A percentile compares a stretch with the other conserved stretches of the same genome.
Conservation (phyloP, 768 basidiomycete species). For the Pleurotus pulmonarius region DNA sequence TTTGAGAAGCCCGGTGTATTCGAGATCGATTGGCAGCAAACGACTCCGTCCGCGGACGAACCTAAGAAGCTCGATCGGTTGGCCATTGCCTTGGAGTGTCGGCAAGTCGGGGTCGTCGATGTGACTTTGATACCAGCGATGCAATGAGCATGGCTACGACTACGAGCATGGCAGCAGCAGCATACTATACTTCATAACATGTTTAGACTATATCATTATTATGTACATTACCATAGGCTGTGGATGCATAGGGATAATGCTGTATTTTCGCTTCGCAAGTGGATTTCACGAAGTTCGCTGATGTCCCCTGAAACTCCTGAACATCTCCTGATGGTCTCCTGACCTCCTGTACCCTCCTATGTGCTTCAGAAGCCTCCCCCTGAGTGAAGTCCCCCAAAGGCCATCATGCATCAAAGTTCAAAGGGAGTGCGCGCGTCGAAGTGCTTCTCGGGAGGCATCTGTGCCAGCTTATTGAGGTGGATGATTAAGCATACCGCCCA, state of each 20-base stretch:
- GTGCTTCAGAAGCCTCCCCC: not conserved
- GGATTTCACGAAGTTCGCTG: not conserved
- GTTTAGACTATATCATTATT: conserved; percentile 5
- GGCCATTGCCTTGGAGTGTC: conserved; percentile 66
- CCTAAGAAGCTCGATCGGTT: conserved; percentile 53
- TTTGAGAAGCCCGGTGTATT: conserved; percentile 62
- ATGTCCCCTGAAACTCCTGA: not conserved
- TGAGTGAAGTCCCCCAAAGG: too few relatives aligned
- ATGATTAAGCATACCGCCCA: too few relatives aligned
- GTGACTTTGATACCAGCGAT: conserved; percentile 42
- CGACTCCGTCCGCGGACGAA: conserved; percentile 20
- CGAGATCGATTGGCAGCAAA: conserved; percentile 71
- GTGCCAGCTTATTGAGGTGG: too few relatives aligned
- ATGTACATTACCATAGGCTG: not conserved
- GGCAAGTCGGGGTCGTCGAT: conserved; percentile 67
- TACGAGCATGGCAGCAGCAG: not conserved
- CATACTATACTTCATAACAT: not conserved
- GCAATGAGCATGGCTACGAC: not conserved
- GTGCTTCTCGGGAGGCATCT: too few relatives aligned
- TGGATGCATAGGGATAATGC: conserved; percentile 1
- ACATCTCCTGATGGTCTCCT: not conserved
- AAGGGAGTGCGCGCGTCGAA: too few relatives aligned
- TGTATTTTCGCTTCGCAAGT: not conserved
- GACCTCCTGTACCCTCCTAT: not conserved
- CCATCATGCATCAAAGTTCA: too few relatives aligned